phyloP scores from a whole-genome alignment of 768 basidiomycete species.

The Tulasnella sp. region DNA sequence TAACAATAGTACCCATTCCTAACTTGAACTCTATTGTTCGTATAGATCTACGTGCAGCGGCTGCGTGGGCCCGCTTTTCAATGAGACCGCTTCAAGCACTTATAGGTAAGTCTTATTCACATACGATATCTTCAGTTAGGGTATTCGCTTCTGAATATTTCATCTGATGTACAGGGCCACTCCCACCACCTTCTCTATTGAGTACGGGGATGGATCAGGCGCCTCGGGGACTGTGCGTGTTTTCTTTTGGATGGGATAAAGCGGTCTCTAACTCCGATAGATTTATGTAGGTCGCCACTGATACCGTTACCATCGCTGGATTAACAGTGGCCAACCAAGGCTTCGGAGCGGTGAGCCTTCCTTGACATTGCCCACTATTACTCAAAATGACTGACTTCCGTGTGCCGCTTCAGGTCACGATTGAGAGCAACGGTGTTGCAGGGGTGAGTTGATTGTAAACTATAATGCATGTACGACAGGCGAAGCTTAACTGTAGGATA shows the following conservation, averaged over 20 bases:
- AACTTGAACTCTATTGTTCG: no score
- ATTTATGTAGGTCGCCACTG: constrained; percentile 22
- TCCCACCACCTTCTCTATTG: constrained; percentile 1
- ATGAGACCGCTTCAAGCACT: neutral
- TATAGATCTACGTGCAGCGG: no score
- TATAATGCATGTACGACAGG: constrained; percentile 28
- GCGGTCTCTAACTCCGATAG: no score
- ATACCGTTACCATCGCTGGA: constrained; percentile 38
- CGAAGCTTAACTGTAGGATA: constrained; percentile 1
- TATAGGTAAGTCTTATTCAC: neutral
- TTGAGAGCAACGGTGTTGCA: neutral
- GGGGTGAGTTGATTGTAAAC: neutral
- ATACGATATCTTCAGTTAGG: neutral
- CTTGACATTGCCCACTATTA: no score
- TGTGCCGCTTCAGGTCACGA: neutral
- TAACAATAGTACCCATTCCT: no score
- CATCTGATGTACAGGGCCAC: neutral
- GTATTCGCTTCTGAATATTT: neutral
- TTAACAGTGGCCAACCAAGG: constrained; percentile 35
- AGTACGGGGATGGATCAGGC: neutral
- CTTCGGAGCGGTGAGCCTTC: constrained; percentile 39
- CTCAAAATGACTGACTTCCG: neutral
- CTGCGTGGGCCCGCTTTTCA: neutral
- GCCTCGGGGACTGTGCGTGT: neutral
- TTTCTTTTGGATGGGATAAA: no score